Conservation (phyloP, 2,329 filamentous ascomycete species). For the Thermoascus crustaceus region DNA sequence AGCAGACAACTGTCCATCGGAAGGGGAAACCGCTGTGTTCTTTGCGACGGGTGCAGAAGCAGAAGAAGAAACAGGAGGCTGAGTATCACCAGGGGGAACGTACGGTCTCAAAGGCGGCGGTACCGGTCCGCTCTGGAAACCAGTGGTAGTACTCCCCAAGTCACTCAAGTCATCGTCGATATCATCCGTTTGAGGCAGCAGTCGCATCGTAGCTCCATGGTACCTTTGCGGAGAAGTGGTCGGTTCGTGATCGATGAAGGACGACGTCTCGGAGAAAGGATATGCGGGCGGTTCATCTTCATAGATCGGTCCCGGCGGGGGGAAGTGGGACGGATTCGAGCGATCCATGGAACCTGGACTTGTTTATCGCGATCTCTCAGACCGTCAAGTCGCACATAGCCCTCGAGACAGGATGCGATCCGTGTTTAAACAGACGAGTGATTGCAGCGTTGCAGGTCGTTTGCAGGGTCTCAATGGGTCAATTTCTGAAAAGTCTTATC, state of each 20-base stretch:
- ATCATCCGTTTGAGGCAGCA: conserved; percentile 34
- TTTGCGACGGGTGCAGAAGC: conserved; percentile 10
- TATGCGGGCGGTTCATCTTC: conserved; percentile 39
- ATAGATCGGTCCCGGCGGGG: conserved; percentile 26
- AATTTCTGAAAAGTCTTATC: too few species aligned
- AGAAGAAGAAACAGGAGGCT: conserved; percentile 8
- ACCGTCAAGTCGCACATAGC: background rate
- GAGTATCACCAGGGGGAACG: conserved; percentile 19
- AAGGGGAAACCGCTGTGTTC: conserved; percentile 5
- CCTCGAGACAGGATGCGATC: too few species aligned
- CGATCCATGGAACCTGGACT: conserved; percentile 3
- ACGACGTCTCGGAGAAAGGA: conserved; percentile 23
- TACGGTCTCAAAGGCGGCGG: conserved; percentile 29
- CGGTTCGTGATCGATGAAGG: conserved; percentile 23
- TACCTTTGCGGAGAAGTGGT: conserved; percentile 14
- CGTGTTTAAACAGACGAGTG: too few species aligned
- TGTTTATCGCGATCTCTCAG: background rate
- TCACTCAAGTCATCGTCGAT: conserved; percentile 26
- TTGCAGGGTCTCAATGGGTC: too few species aligned
- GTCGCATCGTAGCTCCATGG: conserved; percentile 36
- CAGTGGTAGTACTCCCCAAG: conserved; percentile 17
- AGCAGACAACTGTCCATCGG: background rate
- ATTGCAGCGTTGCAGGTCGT: too few species aligned
- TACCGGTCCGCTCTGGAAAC: conserved; percentile 20
- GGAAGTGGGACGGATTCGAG: conserved; percentile 14